Evolutionary conservation across 2,329 filamentous ascomycete species (phyloP).

Genomic region (Ophiognomonia clavigignenti-juglandacearum): DNA sequence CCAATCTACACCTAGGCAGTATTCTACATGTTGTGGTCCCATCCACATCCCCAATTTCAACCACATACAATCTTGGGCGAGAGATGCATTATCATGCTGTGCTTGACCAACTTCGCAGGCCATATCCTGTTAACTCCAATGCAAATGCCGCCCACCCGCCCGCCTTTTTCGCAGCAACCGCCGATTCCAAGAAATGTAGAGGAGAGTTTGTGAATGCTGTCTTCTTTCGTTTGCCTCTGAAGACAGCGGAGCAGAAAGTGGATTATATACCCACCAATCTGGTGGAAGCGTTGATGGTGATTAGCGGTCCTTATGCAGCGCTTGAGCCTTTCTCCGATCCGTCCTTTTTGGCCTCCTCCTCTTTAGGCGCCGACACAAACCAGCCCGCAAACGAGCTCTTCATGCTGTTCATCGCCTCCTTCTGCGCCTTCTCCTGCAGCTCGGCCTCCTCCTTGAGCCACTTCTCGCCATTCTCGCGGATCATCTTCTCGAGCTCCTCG

Average conservation of each 20-base stretch:
- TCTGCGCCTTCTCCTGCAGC: constrained; percentile 81
- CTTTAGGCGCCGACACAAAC: constrained; percentile 28
- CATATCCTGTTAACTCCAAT: neutral
- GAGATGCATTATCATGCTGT: neutral
- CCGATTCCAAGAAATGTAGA: neutral
- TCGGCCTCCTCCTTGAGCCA: constrained; percentile 93
- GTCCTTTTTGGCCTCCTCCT: neutral
- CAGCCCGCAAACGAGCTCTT: constrained; percentile 68
- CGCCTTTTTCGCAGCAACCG: neutral
- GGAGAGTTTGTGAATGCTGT: neutral
- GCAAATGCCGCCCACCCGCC: neutral
- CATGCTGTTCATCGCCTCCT: constrained; percentile 90
- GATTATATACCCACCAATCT: neutral
- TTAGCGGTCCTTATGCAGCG: neutral
- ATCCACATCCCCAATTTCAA: neutral
- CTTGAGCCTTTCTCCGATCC: neutral
- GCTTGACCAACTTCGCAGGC: neutral
- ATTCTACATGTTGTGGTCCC: neutral
- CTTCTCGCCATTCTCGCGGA: constrained; percentile 87
- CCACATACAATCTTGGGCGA: neutral
- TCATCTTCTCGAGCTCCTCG: constrained; percentile 82
- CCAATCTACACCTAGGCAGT: neutral
- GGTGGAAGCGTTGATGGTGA: neutral
- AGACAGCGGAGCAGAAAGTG: no score
- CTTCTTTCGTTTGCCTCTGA: no score